Evolutionary conservation across 345 rosid genomes (phyloP), one percentile per base, ranked within the genome.

Genomic region (Carallia pectinifolia): DNA sequence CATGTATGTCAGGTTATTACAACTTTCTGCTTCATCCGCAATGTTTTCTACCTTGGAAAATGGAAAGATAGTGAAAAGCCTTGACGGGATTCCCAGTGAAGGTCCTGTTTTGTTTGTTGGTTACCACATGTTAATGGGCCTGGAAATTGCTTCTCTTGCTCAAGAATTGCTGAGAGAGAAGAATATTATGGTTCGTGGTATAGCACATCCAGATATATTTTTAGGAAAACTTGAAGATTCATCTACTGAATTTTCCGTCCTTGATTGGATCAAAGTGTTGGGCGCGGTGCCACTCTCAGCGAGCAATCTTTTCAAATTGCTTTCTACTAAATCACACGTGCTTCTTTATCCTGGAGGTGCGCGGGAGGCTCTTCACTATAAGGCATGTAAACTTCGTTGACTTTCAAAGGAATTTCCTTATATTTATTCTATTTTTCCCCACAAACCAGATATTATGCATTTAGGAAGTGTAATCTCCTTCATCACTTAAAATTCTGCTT

Each of bases 261-360:
- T 61, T 12, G 92, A 92, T 81, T 58, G 64, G 18, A 34, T 66
- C 53, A 83, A 85, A 81, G 66, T 80, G 62, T 79, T 92, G 86
- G 97, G 97, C n/a, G 87, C 90, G 44, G 83, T 83, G 68, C 97
- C 93, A 30, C 86, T 89, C 66, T 77, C 93, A 6, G 84, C 76
- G 70, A 74, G 80, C 61, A 85, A 83, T 75, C 83, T 92, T 64
- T 87, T 79, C 80, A 85, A 79, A 71, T 87, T 92, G 73, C 68
- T 92, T 33, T 81, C 89, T 47, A 77, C 90, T 52, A 88, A 87
- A 53, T 81, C 92, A 68, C 90, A 89, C 75, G 84, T 79, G 74
- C 68, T 89, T 31, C 79, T 89, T 59, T 89, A 88, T 75, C 96
- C 97, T 4, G 96, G 97, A 68, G 96, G 97, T 56, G 70, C 72